Conservation (phyloP, 2,329 filamentous ascomycete species). For the Nemania sp. region DNA sequence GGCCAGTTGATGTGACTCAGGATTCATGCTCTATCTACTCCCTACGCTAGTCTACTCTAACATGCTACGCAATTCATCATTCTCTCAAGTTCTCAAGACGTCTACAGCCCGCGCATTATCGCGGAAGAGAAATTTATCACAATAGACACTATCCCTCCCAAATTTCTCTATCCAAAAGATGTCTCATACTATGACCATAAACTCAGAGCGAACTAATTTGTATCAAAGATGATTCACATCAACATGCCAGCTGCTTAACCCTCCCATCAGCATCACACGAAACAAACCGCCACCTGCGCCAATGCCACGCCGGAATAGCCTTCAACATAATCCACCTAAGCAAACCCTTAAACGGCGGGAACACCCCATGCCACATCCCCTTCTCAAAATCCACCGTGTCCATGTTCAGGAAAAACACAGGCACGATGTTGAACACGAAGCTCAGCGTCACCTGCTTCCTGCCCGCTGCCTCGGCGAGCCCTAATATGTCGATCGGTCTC, state of each 20-base stretch:
- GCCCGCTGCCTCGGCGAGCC: conserved; percentile 28
- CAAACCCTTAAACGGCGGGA: conserved; percentile 23
- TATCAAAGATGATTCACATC: neutral
- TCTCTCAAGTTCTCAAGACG: no score
- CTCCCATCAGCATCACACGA: neutral
- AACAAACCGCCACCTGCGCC: conserved; percentile 30
- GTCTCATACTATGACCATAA: no score
- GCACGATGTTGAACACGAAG: conserved; percentile 30
- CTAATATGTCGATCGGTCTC: conserved; percentile 29
- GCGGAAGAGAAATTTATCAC: no score
- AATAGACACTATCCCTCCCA: no score
- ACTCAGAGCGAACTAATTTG: no score
- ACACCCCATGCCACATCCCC: conserved; percentile 33
- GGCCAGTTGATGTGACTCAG: no score
- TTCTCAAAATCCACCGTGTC: conserved; percentile 30
- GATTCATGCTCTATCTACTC: no score
- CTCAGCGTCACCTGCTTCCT: conserved; percentile 24
- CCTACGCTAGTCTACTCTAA: no score
- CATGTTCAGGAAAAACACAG: conserved; percentile 33
- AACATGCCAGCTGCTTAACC: neutral
- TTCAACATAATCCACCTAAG: conserved; percentile 15
- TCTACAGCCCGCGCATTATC: no score
- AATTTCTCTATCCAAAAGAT: no score
- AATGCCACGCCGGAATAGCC: conserved; percentile 27
- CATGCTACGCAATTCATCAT: no score